Evolutionary conservation across 441 rosid species (phyloP).

Genomic region (Eruca vesicaria): DNA sequence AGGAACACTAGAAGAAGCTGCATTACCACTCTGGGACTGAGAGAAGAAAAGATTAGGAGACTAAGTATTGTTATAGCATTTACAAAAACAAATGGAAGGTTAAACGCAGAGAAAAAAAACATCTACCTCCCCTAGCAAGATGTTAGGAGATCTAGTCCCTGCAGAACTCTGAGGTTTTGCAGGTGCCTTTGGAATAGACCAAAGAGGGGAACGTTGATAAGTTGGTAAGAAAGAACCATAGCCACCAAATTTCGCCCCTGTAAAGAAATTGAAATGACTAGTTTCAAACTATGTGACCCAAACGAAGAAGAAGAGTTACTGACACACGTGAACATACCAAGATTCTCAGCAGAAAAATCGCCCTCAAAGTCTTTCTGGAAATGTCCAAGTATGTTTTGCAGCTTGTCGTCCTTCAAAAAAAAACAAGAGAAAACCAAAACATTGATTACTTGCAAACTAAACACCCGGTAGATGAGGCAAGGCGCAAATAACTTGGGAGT

Average conservation of each 20-base stretch:
- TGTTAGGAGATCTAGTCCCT: constrained; percentile 61
- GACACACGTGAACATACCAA: constrained; percentile 51
- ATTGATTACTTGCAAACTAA: too few relatives aligned
- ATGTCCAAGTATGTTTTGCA: constrained; percentile 74
- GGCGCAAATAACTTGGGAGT: too few relatives aligned
- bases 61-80: constrained; percentile 24
- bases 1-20: constrained; percentile 43
- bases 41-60: constrained; percentile 8
- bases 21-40: constrained; percentile 52
- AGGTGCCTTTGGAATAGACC: constrained; percentile 62
- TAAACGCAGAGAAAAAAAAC: neutral
- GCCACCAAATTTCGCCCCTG: constrained; percentile 96
- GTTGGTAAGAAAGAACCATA: constrained; percentile 95
- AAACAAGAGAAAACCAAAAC: neutral
- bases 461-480: too few relatives aligned
- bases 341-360: constrained; percentile 68
- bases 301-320: constrained; percentile 35
- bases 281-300: constrained; percentile 33
- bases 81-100: too few relatives aligned
- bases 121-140: constrained; percentile 66
- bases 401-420: constrained; percentile 62
- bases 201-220: constrained; percentile 77
- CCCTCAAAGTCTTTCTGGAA: constrained; percentile 84
- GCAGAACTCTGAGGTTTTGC: constrained; percentile 50
- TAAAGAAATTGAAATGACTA: constrained; percentile 34